phyloP scores from a whole-genome alignment of 2,329 filamentous ascomycete species.

The Hirsutella thompsonii region DNA sequence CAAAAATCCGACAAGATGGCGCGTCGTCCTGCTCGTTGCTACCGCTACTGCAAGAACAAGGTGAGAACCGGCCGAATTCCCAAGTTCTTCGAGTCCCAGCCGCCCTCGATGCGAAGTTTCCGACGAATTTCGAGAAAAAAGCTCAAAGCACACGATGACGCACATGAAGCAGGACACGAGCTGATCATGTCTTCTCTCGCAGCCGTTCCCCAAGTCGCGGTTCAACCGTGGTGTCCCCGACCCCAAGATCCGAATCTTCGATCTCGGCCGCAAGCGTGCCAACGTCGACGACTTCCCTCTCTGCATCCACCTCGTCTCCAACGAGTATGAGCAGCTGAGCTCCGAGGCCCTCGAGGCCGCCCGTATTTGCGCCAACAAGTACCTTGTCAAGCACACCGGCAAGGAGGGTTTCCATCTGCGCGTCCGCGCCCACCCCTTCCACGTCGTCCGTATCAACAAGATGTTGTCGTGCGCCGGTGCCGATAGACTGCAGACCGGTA shows the following conservation, averaged over 20 bases:
- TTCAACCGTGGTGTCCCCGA: slow-evolving; percentile 99
- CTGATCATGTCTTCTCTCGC: background rate
- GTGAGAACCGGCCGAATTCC: slow-evolving; percentile 37
- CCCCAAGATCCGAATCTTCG: slow-evolving; percentile 90
- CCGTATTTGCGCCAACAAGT: slow-evolving; percentile 99
- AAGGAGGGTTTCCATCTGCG: slow-evolving; percentile 66
- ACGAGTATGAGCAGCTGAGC: slow-evolving; percentile 99
- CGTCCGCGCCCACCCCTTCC: slow-evolving; percentile 91
- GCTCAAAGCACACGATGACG: no score
- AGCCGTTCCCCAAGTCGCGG: slow-evolving; percentile 98
- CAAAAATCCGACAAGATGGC: slow-evolving; percentile 79
- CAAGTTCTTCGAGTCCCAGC: background rate
- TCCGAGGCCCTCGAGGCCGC: slow-evolving; percentile 99
- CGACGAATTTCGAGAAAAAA: background rate
- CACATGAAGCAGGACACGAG: background rate
- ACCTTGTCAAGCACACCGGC: slow-evolving; percentile 58
- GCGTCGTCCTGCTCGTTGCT: slow-evolving; percentile 97
- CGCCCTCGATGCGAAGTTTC: background rate
- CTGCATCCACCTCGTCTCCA: slow-evolving; percentile 98
- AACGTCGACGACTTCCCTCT: slow-evolving; percentile 99
- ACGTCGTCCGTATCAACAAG: slow-evolving; percentile 99
- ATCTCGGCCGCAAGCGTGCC: slow-evolving; percentile 96
- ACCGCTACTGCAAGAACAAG: slow-evolving; percentile 99
- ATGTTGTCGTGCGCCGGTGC: slow-evolving; percentile 99
- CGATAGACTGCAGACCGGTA: slow-evolving; percentile 99